Evolutionary conservation across 257 asterid species (phyloP).

Genomic region (Lantana camara): DNA sequence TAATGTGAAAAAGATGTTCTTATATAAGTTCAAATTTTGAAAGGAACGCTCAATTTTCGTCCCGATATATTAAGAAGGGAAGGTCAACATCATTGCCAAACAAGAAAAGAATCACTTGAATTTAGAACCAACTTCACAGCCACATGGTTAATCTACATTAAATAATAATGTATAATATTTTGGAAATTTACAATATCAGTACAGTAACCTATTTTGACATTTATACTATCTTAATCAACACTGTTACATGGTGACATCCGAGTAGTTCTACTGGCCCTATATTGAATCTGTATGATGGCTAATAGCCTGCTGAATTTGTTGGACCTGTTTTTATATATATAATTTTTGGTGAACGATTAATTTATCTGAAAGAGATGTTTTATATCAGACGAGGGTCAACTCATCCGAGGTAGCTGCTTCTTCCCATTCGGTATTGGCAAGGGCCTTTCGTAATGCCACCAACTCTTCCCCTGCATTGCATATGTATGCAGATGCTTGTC

Average conservation of each 20-base stretch:
- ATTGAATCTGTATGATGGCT: background rate
- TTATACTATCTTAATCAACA: background rate
- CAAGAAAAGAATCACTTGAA: too few species aligned
- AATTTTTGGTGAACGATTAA: too few species aligned
- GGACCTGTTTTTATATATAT: too few species aligned
- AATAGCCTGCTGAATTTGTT: background rate
- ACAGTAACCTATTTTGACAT: constrained; percentile 5
- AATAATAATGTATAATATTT: background rate
- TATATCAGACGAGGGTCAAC: constrained; percentile 56
- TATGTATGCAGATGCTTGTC: constrained; percentile 91
- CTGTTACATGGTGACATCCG: background rate
- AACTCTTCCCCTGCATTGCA: constrained; percentile 86
- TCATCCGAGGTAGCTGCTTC: constrained; percentile 45
- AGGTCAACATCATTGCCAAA: too few species aligned
- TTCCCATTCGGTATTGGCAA: constrained; percentile 32
- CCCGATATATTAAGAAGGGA: too few species aligned
- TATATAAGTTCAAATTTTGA: too few species aligned
- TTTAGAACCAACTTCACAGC: too few species aligned
- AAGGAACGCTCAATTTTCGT: too few species aligned
- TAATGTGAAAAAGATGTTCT: too few species aligned
- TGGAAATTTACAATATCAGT: background rate
- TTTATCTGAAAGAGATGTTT: background rate
- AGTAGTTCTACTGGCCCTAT: constrained; percentile 2
- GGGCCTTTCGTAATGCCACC: constrained; percentile 51
- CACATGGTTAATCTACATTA: too few species aligned